phyloP scores from a whole-genome alignment of 306 rosid species.

The Styphnolobium japonicum region DNA sequence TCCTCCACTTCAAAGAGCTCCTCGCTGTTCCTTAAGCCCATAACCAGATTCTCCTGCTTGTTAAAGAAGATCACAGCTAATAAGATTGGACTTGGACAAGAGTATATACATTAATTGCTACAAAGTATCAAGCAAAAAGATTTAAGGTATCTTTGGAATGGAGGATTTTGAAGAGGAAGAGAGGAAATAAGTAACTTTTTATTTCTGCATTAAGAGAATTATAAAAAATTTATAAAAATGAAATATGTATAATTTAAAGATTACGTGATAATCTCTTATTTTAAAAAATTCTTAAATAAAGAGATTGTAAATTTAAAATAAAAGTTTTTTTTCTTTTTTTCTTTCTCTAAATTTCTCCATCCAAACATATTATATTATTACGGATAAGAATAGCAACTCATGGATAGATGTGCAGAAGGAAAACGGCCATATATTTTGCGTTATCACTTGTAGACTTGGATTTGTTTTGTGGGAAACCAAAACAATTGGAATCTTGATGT shows the following conservation, averaged over 20 bases:
- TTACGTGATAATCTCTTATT: too few species aligned
- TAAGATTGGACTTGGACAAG: neutral
- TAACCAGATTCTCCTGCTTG: conserved; percentile 19
- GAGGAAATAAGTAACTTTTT: too few species aligned
- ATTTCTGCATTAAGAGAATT: too few species aligned
- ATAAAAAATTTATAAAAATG: too few species aligned
- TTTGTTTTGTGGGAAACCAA: neutral
- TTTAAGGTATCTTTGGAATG: too few species aligned
- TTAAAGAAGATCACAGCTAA: neutral
- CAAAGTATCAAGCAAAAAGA: neutral
- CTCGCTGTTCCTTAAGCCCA: neutral
- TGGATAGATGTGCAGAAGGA: neutral
- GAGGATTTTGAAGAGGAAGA: too few species aligned
- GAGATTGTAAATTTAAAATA: too few species aligned
- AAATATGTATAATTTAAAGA: too few species aligned
- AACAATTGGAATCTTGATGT: conserved; percentile 1
- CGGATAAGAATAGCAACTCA: neutral
- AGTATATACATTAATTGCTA: neutral
- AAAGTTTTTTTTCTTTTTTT: too few species aligned
- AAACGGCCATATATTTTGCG: neutral
- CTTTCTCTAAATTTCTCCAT: too few species aligned
- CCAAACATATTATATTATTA: too few species aligned
- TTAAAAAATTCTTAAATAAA: too few species aligned
- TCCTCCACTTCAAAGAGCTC: conserved; percentile 9
- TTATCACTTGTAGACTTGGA: neutral